Evolutionary conservation across 192 early-diverging fungal species (phyloP).

Genomic region (Tieghemiomyces parasiticus): DNA sequence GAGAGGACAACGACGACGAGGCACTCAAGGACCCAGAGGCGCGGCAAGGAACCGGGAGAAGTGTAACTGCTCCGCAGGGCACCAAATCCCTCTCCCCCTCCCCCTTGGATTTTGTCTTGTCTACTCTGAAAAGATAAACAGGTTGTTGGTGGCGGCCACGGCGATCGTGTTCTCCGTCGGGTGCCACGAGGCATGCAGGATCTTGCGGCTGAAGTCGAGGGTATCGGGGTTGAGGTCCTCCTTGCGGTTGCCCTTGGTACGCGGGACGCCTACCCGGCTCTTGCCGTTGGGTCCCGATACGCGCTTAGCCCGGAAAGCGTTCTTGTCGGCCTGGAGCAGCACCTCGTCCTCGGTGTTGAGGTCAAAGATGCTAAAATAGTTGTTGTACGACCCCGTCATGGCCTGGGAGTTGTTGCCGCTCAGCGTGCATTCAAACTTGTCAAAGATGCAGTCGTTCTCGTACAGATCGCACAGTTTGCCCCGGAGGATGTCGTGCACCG

Average conservation of each 20-base stretch:
- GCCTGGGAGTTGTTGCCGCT: conserved; percentile 86
- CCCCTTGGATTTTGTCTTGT: too few relatives aligned
- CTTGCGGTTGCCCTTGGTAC: conserved; percentile 40
- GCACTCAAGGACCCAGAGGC: too few relatives aligned
- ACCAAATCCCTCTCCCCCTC: too few relatives aligned
- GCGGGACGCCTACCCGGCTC: conserved; percentile 36
- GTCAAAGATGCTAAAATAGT: conserved; percentile 96
- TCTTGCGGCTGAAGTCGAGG: conserved; percentile 92
- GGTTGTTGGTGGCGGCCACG: conserved; percentile 97
- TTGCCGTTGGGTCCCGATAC: conserved; percentile 42
- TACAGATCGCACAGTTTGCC: conserved; percentile 96
- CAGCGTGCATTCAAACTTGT: conserved; percentile 99
- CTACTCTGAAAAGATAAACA: conserved; percentile 82
- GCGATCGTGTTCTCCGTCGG: conserved; percentile 95
- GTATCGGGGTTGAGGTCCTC: conserved; percentile 73
- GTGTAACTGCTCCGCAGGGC: too few relatives aligned
- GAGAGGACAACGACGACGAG: too few relatives aligned
- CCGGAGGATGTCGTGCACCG: conserved; percentile 89
- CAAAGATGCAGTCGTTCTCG: conserved; percentile 99
- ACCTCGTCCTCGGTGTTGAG: conserved; percentile 63
- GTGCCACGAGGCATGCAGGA: conserved; percentile 97
- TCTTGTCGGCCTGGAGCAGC: conserved; percentile 92
- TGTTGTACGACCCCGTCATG: conserved; percentile 97
- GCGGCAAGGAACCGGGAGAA: too few relatives aligned
- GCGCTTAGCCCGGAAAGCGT: conserved; percentile 90